Evolutionary conservation across 2,329 filamentous ascomycete species (phyloP), one percentile per base, ranked within the genome.

Genomic region (Furcasterigmium sp.): DNA sequence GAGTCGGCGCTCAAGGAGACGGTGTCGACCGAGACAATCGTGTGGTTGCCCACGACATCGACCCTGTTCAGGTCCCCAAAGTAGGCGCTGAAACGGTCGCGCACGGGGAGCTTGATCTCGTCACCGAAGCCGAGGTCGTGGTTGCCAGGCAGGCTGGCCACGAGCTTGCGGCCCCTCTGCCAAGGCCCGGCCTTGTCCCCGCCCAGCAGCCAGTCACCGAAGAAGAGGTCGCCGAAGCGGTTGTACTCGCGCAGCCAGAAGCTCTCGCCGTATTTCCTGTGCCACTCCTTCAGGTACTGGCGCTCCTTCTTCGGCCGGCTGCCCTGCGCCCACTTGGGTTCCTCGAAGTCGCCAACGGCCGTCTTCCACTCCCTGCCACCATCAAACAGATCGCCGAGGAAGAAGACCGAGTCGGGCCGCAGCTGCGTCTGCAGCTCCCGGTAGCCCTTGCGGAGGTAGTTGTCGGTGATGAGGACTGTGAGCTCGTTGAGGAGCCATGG

Each of bases 341-440:
- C 80, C 19, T 72, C 64, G 41, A 80, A 80, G 37, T 73, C 63
- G 35, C 78, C 84, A 19, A 72, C 72, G 3, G 64, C 69, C 11
- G 91, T 91, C 52, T 84, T 85, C 93, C 93, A 98, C 69, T 98
- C 93, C 52, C 93, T 79, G 8, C 93, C 93, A 4, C 93, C 93
- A 58, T 98, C 93, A 56, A 98, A 96, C 1, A 98, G 70, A 59
- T 98, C 93, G 8, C 93, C 93, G 0, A 98, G 71, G 58, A 98
- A 97, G 58, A 96, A 80, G 1, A 95, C 72, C 14, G 87, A 91
- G 59, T 96, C 89, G 0, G 93, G 93, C n/a, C 79, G 78, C 13
- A 97, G 72, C 15, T 79, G 69, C 15, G 76, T 69, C 56, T 95
- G 89, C 45, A 97, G 75, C 42, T 84, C 76, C n/a, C 73, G 77